Evolutionary conservation across 345 rosid genomes (phyloP).

Genomic region (Eucalyptus viminalis): DNA sequence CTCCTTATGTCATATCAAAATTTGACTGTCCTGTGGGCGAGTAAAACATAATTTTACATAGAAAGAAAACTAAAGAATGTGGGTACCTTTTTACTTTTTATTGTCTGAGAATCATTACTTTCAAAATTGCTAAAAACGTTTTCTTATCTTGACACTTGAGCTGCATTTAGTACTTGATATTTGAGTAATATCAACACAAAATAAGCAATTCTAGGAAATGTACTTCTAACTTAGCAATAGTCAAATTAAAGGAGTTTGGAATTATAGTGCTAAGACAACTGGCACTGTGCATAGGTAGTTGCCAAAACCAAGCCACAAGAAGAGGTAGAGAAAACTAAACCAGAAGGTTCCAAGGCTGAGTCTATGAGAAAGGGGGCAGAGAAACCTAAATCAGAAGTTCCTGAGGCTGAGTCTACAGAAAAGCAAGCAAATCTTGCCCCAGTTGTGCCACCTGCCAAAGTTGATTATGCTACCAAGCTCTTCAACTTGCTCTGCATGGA

Average conservation of each 20-base stretch:
- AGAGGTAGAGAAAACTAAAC: slow-evolving; percentile 9
- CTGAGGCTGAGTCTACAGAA: slow-evolving; percentile 4
- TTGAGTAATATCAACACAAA: background rate
- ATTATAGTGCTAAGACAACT: background rate
- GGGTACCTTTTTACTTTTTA: background rate
- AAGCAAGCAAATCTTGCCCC: slow-evolving; percentile 6
- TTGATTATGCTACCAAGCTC: slow-evolving; percentile 61
- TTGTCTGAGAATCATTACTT: background rate
- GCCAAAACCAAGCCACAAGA: slow-evolving; percentile 7
- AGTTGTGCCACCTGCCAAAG: slow-evolving; percentile 12
- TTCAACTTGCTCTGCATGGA: slow-evolving; percentile 49
- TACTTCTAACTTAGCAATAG: background rate
- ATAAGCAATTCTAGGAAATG: background rate
- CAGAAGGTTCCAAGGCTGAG: slow-evolving; percentile 4
- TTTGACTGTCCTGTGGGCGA: background rate
- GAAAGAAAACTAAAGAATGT: background rate
- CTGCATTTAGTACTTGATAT: background rate
- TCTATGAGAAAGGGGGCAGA: slow-evolving; percentile 1
- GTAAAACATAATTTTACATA: background rate
- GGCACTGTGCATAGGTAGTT: slow-evolving; percentile 7
- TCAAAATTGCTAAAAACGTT: background rate
- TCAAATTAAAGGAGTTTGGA: background rate
- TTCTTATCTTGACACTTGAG: background rate
- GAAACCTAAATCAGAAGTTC: slow-evolving; percentile 13
- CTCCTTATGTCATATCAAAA: background rate